These are phyloP conservation scores for Xylariaceae sp. DNA, from an alignment of 2,329 filamentous ascomycete genomes.

Conservation along the genomic window DNA sequence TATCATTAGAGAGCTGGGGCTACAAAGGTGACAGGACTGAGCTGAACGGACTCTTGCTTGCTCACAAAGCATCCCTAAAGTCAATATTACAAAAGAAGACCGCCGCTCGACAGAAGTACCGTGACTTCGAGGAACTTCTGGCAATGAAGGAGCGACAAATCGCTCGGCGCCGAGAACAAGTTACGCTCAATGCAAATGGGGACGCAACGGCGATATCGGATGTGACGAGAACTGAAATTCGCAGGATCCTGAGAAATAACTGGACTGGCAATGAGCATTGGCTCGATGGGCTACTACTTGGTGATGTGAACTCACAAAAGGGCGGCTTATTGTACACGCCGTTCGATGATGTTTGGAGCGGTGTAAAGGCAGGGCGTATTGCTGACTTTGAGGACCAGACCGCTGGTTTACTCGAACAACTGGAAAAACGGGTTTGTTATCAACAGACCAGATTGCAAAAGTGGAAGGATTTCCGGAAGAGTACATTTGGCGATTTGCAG, in stretches of 20 bases:
- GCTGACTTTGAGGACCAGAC: conserved; percentile 51
- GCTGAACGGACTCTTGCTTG: conserved; percentile 65
- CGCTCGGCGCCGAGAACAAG: conserved; percentile 47
- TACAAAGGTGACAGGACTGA: conserved; percentile 51
- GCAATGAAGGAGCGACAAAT: conserved; percentile 58
- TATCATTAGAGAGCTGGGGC: conserved; percentile 58
- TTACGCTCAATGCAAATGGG: conserved; percentile 30
- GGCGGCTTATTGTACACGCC: conserved; percentile 62
- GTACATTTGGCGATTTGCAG: conserved; percentile 39
- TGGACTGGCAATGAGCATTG: conserved; percentile 77
- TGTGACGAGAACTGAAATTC: conserved; percentile 46
- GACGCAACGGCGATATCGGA: conserved; percentile 37
- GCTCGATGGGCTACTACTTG: conserved; percentile 66
- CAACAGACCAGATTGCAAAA: conserved; percentile 65
- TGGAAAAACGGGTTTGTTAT: conserved; percentile 62
- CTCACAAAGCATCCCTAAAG: conserved; percentile 65
- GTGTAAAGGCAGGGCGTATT: conserved; percentile 57
- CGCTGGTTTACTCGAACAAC: conserved; percentile 60
- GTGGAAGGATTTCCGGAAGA: conserved; percentile 66
- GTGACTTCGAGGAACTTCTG: conserved; percentile 62
- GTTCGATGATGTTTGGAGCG: conserved; percentile 69
- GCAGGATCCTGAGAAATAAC: conserved; percentile 61
- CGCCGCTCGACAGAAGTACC: conserved; percentile 54
- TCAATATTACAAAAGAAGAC: conserved; percentile 56
- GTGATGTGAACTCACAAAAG: conserved; percentile 53